phyloP scores from a whole-genome alignment of 352 stramenopile genomes.

The Pythium grandisporangium region DNA sequence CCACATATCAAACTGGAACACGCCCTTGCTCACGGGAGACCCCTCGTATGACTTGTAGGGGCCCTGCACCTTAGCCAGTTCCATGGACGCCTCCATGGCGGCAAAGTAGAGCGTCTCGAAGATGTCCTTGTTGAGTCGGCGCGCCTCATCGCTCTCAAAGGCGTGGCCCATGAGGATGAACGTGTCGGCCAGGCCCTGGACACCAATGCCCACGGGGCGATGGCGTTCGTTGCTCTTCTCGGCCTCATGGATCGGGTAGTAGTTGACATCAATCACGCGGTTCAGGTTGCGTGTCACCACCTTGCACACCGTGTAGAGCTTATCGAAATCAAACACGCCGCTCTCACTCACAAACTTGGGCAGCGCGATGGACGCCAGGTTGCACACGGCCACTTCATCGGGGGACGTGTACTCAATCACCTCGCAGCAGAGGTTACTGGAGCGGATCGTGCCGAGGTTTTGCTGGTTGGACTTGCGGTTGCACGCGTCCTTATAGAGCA shows the following conservation, averaged over 20 bases:
- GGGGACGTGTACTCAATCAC: slow-evolving; percentile 98
- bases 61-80: slow-evolving; percentile 91
- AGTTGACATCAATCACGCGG: slow-evolving; percentile 99
- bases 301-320: slow-evolving; percentile 94
- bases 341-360: slow-evolving; percentile 90
- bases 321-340: slow-evolving; percentile 93
- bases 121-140: slow-evolving; percentile 96
- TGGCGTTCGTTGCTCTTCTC: slow-evolving; percentile 96
- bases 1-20: slow-evolving; percentile 99
- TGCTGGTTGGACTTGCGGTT: slow-evolving; percentile 99
- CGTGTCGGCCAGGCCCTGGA: slow-evolving; percentile 96
- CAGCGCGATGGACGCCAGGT: slow-evolving; percentile 97
- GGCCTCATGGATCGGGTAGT: slow-evolving; percentile 92
- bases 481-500: slow-evolving; percentile 99
- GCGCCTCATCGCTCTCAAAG: slow-evolving; percentile 92
- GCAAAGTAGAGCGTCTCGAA: slow-evolving; percentile 99
- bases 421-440: slow-evolving; percentile 98
- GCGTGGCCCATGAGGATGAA: slow-evolving; percentile 96
- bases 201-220: slow-evolving; percentile 97
- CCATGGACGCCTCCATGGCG: slow-evolving; percentile 93
- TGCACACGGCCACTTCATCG: slow-evolving; percentile 98
- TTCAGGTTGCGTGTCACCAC: slow-evolving; percentile 98
- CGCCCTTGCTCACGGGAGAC: slow-evolving; percentile 94
- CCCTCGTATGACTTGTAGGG: slow-evolving; percentile 96
- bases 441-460: slow-evolving; percentile 99